A percentile compares a stretch with the other conserved stretches of the same genome.
phyloP scores from a whole-genome alignment of 257 asterid genomes.

The Parsonsia alboflavescens region DNA sequence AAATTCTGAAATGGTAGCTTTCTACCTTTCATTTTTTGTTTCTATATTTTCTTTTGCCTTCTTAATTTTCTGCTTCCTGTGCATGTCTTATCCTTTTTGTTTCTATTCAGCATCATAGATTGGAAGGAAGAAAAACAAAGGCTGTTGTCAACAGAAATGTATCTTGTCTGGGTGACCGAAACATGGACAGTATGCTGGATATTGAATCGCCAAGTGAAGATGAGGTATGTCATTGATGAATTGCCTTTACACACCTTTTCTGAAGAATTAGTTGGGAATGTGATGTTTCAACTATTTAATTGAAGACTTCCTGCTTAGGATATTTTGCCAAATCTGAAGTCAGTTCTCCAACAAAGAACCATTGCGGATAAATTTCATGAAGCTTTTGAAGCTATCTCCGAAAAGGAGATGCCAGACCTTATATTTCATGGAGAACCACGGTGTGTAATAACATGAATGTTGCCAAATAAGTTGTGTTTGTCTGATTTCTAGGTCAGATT shows the following conservation, averaged over 20 bases:
- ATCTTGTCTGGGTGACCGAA: constrained; percentile 33
- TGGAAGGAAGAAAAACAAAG: constrained; percentile 26
- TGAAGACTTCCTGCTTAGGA: constrained; percentile 38
- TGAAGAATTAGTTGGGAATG: constrained; percentile 15
- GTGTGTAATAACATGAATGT: constrained; percentile 39
- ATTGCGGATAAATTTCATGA: constrained; percentile 81
- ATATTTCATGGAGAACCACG: constrained; percentile 37
- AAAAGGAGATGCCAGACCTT: constrained; percentile 24
- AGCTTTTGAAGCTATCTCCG: constrained; percentile 48
- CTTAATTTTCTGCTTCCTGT: constrained; percentile 10
- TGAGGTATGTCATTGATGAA: constrained; percentile 42
- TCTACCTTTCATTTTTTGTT: constrained; percentile 19
- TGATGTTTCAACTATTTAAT: constrained; percentile 17
- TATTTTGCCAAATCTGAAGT: constrained; percentile 30
- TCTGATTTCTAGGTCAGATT: not conserved
- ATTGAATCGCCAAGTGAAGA: constrained; percentile 38
- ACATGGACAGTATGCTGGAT: constrained; percentile 35
- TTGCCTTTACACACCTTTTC: constrained; percentile 17
- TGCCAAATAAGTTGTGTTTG: constrained; percentile 1
- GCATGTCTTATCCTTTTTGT: not conserved
- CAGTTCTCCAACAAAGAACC: constrained; percentile 37
- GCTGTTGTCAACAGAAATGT: constrained; percentile 22
- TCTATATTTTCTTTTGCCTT: constrained; percentile 6
- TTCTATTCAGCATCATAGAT: constrained; percentile 31
- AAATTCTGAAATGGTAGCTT: constrained; percentile 44